Conservation (phyloP, 306 rosid genomes). For the Medicago ruthenica region DNA sequence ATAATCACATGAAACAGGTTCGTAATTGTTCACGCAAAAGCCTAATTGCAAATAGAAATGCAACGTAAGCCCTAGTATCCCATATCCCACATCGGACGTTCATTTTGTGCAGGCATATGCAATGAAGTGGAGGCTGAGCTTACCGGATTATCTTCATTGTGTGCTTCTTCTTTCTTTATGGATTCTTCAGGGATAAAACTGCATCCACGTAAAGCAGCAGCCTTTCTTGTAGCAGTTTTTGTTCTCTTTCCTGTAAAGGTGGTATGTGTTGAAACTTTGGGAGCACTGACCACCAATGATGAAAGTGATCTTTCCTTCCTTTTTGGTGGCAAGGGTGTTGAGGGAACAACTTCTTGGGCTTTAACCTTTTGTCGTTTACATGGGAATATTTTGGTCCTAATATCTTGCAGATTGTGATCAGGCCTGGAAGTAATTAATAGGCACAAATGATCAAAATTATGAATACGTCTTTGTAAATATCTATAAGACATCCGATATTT, state of each 20-base stretch:
- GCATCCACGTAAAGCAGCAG: conserved; percentile 75
- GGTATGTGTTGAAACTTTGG: conserved; percentile 76
- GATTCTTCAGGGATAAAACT: conserved; percentile 60
- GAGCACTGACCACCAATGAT: conserved; percentile 88
- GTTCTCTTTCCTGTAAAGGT: conserved; percentile 92
- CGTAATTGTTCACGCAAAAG: conserved; percentile 30
- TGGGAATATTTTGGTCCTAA: conserved; percentile 89
- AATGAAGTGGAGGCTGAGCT: conserved; percentile 61
- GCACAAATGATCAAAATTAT: conserved; percentile 31
- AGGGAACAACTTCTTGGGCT: conserved; percentile 69
- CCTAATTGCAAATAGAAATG: conserved; percentile 13
- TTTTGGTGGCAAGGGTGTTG: conserved; percentile 69
- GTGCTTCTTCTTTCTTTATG: conserved; percentile 64
- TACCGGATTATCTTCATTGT: conserved; percentile 61
- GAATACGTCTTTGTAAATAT: conserved; percentile 22
- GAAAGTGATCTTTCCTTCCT: conserved; percentile 98
- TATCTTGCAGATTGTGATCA: conserved; percentile 97
- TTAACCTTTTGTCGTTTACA: conserved; percentile 58
- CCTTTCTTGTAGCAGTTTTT: conserved; percentile 72
- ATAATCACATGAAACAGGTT: conserved; percentile 26
- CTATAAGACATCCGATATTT: conserved; percentile 1
- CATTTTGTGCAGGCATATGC: conserved; percentile 48
- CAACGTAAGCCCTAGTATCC: conserved; percentile 10
- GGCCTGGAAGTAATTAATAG: conserved; percentile 70
- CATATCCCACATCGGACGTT: conserved; percentile 53